phyloP scores from a whole-genome alignment of 2,329 filamentous ascomycete genomes.

The Neospermospora avenae region DNA sequence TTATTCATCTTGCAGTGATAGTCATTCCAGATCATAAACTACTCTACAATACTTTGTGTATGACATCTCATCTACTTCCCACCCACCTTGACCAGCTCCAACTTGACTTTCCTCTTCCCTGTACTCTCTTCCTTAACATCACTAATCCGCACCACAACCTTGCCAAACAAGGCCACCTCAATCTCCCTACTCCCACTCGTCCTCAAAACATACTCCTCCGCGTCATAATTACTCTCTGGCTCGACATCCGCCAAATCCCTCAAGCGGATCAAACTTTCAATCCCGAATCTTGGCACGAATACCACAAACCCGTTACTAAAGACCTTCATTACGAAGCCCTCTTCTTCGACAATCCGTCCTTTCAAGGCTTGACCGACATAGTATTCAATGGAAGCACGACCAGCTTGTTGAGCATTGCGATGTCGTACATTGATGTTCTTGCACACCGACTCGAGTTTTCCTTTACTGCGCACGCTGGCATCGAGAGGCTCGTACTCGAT shows the following conservation, averaged over 20 bases:
- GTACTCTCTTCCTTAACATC: slow-evolving; percentile 93
- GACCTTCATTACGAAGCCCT: slow-evolving; percentile 94
- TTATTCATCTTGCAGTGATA: neutral
- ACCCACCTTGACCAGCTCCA: slow-evolving; percentile 56
- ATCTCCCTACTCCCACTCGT: slow-evolving; percentile 53
- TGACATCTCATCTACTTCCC: slow-evolving; percentile 3
- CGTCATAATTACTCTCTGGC: slow-evolving; percentile 79
- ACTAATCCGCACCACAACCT: slow-evolving; percentile 82
- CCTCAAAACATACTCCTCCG: slow-evolving; percentile 76
- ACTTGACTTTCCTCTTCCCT: slow-evolving; percentile 89
- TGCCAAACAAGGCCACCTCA: slow-evolving; percentile 82
- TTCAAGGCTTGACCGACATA: slow-evolving; percentile 97
- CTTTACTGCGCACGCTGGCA: slow-evolving; percentile 73
- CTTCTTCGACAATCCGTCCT: slow-evolving; percentile 71
- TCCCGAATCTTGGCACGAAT: slow-evolving; percentile 91
- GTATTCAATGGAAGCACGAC: slow-evolving; percentile 91
- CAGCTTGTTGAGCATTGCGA: slow-evolving; percentile 94
- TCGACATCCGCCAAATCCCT: slow-evolving; percentile 76
- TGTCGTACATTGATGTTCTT: slow-evolving; percentile 98
- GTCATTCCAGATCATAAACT: neutral
- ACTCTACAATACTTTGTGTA: neutral
- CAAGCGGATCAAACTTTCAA: slow-evolving; percentile 86
- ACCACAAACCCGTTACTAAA: slow-evolving; percentile 98
- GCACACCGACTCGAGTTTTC: slow-evolving; percentile 88
- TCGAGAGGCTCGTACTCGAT: slow-evolving; percentile 91